A percentile compares a stretch with the other conserved stretches of the same genome.
Evolutionary conservation across 306 rosid genomes (phyloP).

Genomic region (Rubus parviflorus): DNA sequence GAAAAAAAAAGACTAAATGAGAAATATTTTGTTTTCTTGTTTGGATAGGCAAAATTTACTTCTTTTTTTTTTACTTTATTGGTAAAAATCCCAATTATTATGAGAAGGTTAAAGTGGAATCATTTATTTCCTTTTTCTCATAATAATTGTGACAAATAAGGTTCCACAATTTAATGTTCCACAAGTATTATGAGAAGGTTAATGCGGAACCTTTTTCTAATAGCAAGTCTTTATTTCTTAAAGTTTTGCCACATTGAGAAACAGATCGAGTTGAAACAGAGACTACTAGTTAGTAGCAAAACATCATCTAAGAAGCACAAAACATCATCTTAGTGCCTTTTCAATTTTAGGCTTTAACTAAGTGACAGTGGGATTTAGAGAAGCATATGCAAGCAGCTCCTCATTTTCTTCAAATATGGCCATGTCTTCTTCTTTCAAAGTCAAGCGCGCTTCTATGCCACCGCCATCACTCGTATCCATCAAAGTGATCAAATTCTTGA

Average conservation of each 20-base stretch:
- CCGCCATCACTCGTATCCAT: slow-evolving; percentile 26
- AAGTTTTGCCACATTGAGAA: neutral
- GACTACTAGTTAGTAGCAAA: neutral
- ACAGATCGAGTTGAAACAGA: neutral
- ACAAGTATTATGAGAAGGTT: no score
- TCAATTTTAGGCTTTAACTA: neutral
- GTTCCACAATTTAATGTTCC: no score
- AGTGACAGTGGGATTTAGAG: slow-evolving; percentile 12
- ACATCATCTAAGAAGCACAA: neutral
- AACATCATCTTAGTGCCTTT: neutral
- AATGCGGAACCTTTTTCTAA: no score
- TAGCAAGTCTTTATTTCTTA: no score
- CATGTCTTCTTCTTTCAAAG: slow-evolving; percentile 14
- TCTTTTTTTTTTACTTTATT: no score
- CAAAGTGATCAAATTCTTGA: neutral
- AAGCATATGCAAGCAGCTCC: slow-evolving; percentile 19
- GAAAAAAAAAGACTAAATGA: no score
- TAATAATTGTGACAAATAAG: no score
- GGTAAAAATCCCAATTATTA: no score
- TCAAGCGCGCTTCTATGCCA: slow-evolving; percentile 27
- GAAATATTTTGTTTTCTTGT: no score
- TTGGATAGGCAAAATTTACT: no score
- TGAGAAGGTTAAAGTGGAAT: no score
- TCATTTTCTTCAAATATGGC: slow-evolving; percentile 10
- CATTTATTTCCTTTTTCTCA: no score